These are phyloP conservation scores for Candida caryicola DNA, from an alignment of 805 yeast genomes.

Conservation along the genomic window DNA sequence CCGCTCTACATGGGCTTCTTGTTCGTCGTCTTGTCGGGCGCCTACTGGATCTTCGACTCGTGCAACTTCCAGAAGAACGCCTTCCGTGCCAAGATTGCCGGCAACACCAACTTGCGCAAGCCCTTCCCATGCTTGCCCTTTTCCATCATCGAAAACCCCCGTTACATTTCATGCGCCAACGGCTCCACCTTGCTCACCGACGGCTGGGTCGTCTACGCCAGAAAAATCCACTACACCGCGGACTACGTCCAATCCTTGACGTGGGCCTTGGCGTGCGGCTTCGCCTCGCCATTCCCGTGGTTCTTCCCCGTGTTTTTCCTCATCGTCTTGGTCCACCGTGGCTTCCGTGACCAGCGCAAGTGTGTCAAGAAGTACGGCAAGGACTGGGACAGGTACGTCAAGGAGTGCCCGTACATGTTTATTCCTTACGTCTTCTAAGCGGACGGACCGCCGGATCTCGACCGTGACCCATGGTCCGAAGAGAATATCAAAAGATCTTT, in stretches of 20 bases:
- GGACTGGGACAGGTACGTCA: conserved; percentile 86
- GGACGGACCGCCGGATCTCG: too few relatives aligned
- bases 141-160: conserved; percentile 79
- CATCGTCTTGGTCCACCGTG: conserved; percentile 83
- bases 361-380: conserved; percentile 86
- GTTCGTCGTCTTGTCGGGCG: conserved; percentile 54
- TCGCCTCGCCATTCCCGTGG: conserved; percentile 88
- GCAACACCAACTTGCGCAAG: conserved; percentile 72
- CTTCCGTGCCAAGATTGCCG: conserved; percentile 80
- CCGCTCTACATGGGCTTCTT: conserved; percentile 55
- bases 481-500: too few relatives aligned
- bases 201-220: conserved; percentile 92
- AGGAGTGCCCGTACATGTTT: conserved; percentile 87
- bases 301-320: conserved; percentile 92
- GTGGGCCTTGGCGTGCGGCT: conserved; percentile 93
- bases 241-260: conserved; percentile 84
- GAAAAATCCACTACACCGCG: conserved; percentile 94
- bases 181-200: conserved; percentile 85
- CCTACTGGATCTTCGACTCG: conserved; percentile 93
- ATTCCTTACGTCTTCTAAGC: conserved; percentile 79
- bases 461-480: too few relatives aligned
- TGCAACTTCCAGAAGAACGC: conserved; percentile 93
- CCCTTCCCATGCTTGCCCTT: conserved; percentile 92
- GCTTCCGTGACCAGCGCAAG: conserved; percentile 80
- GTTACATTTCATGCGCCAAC: conserved; percentile 76